phyloP scores from a whole-genome alignment of 176 grass and related monocot genomes.

The Aegilops bicornis region DNA sequence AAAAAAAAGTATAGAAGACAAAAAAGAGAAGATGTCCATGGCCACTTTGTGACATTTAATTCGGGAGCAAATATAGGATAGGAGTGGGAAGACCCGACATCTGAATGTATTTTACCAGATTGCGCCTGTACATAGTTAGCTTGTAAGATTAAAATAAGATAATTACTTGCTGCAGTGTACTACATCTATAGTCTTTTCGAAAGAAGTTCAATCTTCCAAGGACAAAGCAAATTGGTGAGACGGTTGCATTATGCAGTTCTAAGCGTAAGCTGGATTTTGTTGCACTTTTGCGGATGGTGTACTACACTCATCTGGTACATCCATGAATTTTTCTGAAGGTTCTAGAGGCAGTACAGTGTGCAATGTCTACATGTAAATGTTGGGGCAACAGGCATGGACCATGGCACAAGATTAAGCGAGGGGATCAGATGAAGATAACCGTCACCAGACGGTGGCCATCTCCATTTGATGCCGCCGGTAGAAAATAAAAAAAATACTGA shows the following conservation, averaged over 20 bases:
- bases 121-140: neutral
- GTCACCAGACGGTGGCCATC: neutral
- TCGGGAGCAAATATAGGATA: no score
- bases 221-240: neutral
- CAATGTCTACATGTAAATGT: neutral
- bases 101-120: no score
- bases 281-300: neutral
- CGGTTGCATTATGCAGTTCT: neutral
- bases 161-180: neutral
- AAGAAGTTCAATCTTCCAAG: neutral
- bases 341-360: neutral
- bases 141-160: neutral
- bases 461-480: neutral
- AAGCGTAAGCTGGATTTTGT: neutral
- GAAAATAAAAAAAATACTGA: neutral
- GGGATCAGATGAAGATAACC: neutral
- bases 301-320: slow-evolving; percentile 6
- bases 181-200: neutral
- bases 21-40: neutral
- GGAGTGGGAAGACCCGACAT: no score
- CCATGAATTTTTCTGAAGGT: neutral
- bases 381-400: neutral
- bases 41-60: neutral
- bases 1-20: neutral
- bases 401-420: neutral